Evolutionary conservation across 495 filamentous ascomycete genomes (phyloP).

Genomic region (Penicillium angulare): DNA sequence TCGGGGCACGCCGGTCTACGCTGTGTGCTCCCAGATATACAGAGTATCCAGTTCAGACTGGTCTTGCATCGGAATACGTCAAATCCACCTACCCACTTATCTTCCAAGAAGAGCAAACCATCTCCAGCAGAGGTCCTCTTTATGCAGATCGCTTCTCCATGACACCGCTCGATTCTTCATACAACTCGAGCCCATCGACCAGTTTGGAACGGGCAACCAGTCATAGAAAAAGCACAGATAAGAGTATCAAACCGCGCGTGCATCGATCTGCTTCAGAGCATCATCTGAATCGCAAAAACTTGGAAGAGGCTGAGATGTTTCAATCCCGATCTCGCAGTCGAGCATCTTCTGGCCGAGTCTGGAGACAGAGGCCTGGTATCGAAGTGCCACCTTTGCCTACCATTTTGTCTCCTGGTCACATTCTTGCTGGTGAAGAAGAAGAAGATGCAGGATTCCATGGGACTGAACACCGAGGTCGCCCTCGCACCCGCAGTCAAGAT

Average conservation of each 20-base stretch:
- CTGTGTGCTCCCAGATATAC: conserved; percentile 26
- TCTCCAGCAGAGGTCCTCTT: conserved; percentile 5
- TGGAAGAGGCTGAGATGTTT: not conserved
- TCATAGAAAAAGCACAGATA: conserved; percentile 1
- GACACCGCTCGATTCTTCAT: not conserved
- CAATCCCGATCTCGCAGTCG: conserved; percentile 20
- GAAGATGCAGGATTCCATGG: not conserved
- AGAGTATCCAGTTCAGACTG: conserved; percentile 15
- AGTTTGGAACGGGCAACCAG: conserved; percentile 4
- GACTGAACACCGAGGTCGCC: conserved; percentile 28
- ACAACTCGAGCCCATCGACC: conserved; percentile 3
- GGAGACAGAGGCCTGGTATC: conserved; percentile 17
- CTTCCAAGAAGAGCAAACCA: conserved; percentile 2
- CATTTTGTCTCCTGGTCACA: conserved; percentile 16
- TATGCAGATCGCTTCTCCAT: conserved; percentile 15
- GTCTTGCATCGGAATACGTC: not conserved
- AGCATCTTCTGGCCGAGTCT: conserved; percentile 12
- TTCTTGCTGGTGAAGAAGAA: conserved; percentile 5
- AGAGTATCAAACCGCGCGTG: not conserved
- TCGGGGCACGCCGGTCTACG: conserved; percentile 21
- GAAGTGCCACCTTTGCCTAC: conserved; percentile 21
- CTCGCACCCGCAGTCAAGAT: conserved; percentile 33
- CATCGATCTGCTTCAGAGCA: conserved; percentile 16
- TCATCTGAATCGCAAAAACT: not conserved
- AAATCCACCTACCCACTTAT: not conserved